Conservation (phyloP, 2,329 filamentous ascomycete species). For the Madurella mycetomatis region DNA sequence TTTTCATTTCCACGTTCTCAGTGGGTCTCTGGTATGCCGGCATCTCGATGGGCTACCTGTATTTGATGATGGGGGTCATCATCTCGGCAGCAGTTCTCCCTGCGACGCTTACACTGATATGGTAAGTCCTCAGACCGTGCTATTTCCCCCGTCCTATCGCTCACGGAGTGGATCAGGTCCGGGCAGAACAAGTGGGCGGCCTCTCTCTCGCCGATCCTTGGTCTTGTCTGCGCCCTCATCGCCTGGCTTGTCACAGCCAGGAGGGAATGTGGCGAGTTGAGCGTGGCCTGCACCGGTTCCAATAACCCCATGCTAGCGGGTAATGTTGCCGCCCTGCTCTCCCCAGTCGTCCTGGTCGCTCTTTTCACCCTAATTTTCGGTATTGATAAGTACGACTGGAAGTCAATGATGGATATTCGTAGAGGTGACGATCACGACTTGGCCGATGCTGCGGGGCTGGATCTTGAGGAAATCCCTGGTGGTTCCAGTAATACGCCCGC, state of each 20-base stretch:
- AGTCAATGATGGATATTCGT: slow-evolving; percentile 74
- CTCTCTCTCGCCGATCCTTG: slow-evolving; percentile 63
- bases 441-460: slow-evolving; percentile 56
- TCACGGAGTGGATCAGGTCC: slow-evolving; percentile 37
- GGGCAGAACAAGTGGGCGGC: slow-evolving; percentile 75
- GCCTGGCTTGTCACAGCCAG: slow-evolving; percentile 76
- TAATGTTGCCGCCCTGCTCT: slow-evolving; percentile 77
- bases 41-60: slow-evolving; percentile 77
- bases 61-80: slow-evolving; percentile 87
- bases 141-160: not conserved
- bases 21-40: slow-evolving; percentile 70
- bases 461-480: slow-evolving; percentile 60
- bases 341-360: slow-evolving; percentile 69
- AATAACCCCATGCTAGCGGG: slow-evolving; percentile 86
- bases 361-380: slow-evolving; percentile 67
- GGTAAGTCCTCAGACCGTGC: slow-evolving; percentile 31
- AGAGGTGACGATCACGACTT: slow-evolving; percentile 74
- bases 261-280: slow-evolving; percentile 62
- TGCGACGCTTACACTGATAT: slow-evolving; percentile 73
- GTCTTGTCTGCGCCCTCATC: slow-evolving; percentile 63
- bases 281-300: slow-evolving; percentile 71
- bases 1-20: slow-evolving; percentile 73
- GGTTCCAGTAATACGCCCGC: slow-evolving; percentile 31
- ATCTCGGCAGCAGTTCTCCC: slow-evolving; percentile 83
- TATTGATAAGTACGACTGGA: slow-evolving; percentile 78